phyloP scores from a whole-genome alignment of 78 protist genomes.

The Tieghemostelium lacteum region DNA sequence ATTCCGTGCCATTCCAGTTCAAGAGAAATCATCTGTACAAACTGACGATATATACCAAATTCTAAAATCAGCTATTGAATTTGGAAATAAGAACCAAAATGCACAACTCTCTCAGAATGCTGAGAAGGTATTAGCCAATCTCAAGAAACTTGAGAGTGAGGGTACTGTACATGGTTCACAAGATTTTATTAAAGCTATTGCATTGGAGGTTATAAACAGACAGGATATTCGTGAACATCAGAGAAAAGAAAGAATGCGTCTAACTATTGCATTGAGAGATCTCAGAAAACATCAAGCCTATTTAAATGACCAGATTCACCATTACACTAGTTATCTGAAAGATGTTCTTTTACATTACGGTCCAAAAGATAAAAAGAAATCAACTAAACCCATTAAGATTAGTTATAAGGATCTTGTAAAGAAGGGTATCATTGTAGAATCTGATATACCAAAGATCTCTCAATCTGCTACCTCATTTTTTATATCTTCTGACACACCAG shows the following conservation, averaged over 20 bases:
- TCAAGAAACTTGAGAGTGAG: constrained; percentile 66
- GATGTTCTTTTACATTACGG: constrained; percentile 54
- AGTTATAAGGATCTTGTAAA: constrained; percentile 68
- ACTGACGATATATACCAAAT: constrained; percentile 38
- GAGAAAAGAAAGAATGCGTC: constrained; percentile 76
- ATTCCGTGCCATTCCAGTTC: constrained; percentile 56
- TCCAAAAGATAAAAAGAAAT: constrained; percentile 43
- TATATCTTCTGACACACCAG: constrained; percentile 73
- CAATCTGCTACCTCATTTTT: constrained; percentile 46
- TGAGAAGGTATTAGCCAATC: constrained; percentile 43
- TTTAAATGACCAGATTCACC: constrained; percentile 76
- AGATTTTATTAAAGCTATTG: constrained; percentile 54
- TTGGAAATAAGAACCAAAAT: constrained; percentile 15
- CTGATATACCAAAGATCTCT: constrained; percentile 68
- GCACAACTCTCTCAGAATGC: constrained; percentile 19
- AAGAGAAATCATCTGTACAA: neutral
- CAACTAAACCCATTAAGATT: constrained; percentile 45
- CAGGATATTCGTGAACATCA: constrained; percentile 83
- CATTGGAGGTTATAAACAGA: constrained; percentile 79
- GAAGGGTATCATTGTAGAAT: constrained; percentile 80
- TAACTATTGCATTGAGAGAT: constrained; percentile 63
- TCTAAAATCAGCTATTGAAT: constrained; percentile 24
- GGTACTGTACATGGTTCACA: constrained; percentile 36
- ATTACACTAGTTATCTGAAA: constrained; percentile 67
- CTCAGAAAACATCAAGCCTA: constrained; percentile 67